phyloP scores from a whole-genome alignment of 2,329 filamentous ascomycete species.

The Exophiala phaeomuriformis region DNA sequence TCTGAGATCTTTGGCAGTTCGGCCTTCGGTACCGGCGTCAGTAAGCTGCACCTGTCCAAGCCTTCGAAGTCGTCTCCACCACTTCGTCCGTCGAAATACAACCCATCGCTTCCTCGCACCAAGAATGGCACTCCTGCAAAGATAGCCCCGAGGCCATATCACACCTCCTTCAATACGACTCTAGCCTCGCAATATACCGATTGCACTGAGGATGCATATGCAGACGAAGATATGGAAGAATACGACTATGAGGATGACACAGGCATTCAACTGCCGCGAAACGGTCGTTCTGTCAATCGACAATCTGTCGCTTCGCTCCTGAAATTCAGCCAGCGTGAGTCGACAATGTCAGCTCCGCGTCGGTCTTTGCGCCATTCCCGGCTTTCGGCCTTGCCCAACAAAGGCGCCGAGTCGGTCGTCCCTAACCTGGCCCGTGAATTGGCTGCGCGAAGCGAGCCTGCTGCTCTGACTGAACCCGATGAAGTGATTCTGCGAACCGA shows the following conservation, averaged over 20 bases:
- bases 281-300: conserved; percentile 9
- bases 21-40: conserved; percentile 36
- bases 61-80: conserved; percentile 35
- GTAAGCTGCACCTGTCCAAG: conserved; percentile 35
- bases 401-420: conserved; percentile 55
- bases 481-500: conserved; percentile 70
- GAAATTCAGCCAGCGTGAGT: conserved; percentile 39
- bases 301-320: conserved; percentile 22
- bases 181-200: conserved; percentile 9
- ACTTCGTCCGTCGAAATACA: conserved; percentile 30
- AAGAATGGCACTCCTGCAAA: conserved; percentile 27
- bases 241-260: conserved; percentile 36
- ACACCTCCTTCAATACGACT: conserved; percentile 12
- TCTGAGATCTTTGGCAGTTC: conserved; percentile 48
- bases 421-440: conserved; percentile 65
- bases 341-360: conserved; percentile 27
- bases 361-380: conserved; percentile 15
- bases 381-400: conserved; percentile 30
- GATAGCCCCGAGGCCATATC: conserved; percentile 4
- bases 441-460: conserved; percentile 49
- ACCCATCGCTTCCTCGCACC: conserved; percentile 29
- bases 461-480: conserved; percentile 60
- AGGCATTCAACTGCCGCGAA: conserved; percentile 7
- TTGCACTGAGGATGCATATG: conserved; percentile 11
- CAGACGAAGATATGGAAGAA: conserved; percentile 28